Conservation (phyloP, 2,329 filamentous ascomycete genomes). For the Emergomyces pasteurianus region DNA sequence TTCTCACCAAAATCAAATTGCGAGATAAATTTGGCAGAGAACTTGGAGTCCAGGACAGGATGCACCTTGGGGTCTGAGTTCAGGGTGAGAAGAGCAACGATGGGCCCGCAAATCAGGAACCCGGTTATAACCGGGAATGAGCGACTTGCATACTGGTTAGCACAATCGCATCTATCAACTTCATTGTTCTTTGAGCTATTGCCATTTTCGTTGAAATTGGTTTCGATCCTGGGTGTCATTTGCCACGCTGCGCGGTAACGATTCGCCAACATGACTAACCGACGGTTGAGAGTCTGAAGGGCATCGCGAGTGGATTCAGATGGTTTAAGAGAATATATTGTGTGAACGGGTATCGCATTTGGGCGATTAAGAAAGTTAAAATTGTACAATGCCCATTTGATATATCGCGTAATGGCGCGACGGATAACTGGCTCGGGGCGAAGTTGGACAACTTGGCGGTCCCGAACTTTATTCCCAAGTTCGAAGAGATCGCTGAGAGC, state of each 20-base stretch:
- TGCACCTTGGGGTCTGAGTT: constrained; percentile 27
- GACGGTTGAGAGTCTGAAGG: constrained; percentile 32
- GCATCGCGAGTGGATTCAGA: constrained; percentile 29
- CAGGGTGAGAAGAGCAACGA: constrained; percentile 42
- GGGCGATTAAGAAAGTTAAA: constrained; percentile 27
- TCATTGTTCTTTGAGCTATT: background rate
- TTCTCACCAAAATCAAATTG: constrained; percentile 42
- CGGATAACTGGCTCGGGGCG: constrained; percentile 27
- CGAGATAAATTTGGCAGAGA: constrained; percentile 30
- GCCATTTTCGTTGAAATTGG: background rate
- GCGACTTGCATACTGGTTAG: constrained; percentile 9
- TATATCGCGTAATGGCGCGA: constrained; percentile 35
- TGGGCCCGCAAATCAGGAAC: constrained; percentile 41
- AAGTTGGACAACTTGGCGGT: constrained; percentile 32
- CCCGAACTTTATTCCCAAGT: constrained; percentile 41
- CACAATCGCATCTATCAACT: constrained; percentile 2
- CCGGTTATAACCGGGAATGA: constrained; percentile 41
- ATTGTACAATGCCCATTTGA: constrained; percentile 44
- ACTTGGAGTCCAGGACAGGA: constrained; percentile 10
- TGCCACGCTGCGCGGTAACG: constrained; percentile 28
- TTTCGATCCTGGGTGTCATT: constrained; percentile 5
- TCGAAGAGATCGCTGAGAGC: constrained; percentile 40
- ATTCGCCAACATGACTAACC: constrained; percentile 32
- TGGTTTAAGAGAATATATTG: constrained; percentile 31
- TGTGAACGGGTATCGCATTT: constrained; percentile 33